A percentile compares a stretch with the other conserved stretches of the same genome.
Evolutionary conservation across 495 filamentous ascomycete species (phyloP).

Genomic region (Clavariopsis aquatica): DNA sequence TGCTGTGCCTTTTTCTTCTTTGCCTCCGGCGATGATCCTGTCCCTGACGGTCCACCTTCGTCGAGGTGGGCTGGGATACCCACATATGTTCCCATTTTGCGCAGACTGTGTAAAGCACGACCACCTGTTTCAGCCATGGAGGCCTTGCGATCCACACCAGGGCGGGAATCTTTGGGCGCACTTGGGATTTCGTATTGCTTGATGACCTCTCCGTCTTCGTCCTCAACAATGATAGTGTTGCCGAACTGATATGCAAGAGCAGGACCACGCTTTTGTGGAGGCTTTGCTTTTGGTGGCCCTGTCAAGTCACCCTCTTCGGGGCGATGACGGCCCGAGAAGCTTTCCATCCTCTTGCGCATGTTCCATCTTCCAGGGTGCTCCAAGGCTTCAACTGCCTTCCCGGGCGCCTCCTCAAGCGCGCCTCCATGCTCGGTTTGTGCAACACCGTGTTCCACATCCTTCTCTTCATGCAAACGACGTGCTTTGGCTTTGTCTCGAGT

Average conservation of each 20-base stretch:
- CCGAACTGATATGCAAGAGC: conserved; percentile 95
- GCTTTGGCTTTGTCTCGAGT: conserved; percentile 60
- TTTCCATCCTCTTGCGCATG: conserved; percentile 35
- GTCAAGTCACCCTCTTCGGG: conserved; percentile 13
- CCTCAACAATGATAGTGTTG: conserved; percentile 96
- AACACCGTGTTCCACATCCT: conserved; percentile 45
- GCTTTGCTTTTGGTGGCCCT: conserved; percentile 31
- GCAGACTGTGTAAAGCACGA: conserved; percentile 53
- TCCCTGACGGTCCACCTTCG: conserved; percentile 30
- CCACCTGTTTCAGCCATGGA: conserved; percentile 42
- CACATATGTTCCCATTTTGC: conserved; percentile 64
- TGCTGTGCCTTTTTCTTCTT: conserved; percentile 21
- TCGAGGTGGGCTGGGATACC: conserved; percentile 43
- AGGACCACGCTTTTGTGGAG: conserved; percentile 50
- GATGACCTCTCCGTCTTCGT: conserved; percentile 95
- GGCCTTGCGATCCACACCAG: conserved; percentile 31
- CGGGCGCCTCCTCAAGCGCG: conserved; percentile 24
- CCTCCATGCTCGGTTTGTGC: conserved; percentile 35
- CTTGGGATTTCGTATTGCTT: conserved; percentile 90
- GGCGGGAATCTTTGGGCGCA: conserved; percentile 37
- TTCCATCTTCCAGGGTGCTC: conserved; percentile 29
- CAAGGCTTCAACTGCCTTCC: conserved; percentile 25
- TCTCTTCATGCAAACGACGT: conserved; percentile 53
- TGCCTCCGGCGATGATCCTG: conserved; percentile 9
- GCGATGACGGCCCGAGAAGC: conserved; percentile 22